Evolutionary conservation across 441 rosid genomes (phyloP).

Genomic region (Erodium trifolium): DNA sequence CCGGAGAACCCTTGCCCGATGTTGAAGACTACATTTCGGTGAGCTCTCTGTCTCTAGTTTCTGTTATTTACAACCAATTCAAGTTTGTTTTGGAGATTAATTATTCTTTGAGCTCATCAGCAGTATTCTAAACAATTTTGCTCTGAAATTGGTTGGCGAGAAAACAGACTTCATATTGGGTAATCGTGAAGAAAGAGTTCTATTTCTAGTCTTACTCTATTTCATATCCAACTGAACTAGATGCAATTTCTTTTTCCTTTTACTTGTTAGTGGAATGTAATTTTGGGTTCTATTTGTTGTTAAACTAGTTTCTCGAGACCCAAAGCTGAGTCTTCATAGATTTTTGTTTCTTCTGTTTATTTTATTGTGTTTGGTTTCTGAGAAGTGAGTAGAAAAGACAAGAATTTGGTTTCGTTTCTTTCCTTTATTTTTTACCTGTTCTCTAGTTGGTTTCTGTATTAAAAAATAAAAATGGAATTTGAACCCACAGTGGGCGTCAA

Average conservation of each 20-base stretch:
- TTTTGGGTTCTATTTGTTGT: not conserved
- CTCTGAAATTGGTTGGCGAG: not conserved
- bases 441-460: constrained; percentile 21
- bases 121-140: too few species aligned
- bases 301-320: constrained; percentile 16
- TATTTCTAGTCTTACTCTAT: too few species aligned
- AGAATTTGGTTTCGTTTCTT: constrained; percentile 13
- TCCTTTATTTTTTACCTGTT: constrained; percentile 14
- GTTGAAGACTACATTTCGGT: constrained; percentile 57
- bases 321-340: constrained; percentile 15
- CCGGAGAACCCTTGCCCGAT: constrained; percentile 24
- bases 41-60: constrained; percentile 5
- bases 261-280: not conserved
- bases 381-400: constrained; percentile 19
- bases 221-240: not conserved
- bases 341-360: constrained; percentile 17
- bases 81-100: too few species aligned
- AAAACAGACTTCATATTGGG: too few species aligned
- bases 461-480: constrained; percentile 2
- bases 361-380: constrained; percentile 17
- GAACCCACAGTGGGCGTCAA: not conserved
- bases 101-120: too few species aligned
- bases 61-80: too few species aligned
- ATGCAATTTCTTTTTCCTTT: not conserved
- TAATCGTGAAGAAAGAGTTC: too few species aligned